Evolutionary conservation across 1,284 basidiomycete species (phyloP), one percentile per base, ranked within the genome.

Genomic region (Xerocomus amazonicus): DNA sequence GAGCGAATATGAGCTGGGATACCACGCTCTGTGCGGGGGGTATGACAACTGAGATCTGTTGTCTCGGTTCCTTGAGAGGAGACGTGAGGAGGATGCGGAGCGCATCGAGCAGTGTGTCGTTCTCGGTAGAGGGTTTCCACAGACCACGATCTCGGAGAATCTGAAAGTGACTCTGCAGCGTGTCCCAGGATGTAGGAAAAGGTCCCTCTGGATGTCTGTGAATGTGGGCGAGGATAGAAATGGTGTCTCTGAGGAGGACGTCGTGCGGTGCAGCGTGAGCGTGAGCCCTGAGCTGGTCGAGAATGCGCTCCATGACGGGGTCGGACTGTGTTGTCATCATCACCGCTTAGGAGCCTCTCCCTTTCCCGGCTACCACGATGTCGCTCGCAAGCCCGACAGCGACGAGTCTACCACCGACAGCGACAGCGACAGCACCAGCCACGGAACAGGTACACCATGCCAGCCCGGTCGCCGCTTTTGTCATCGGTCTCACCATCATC

Each of bases 401-500:
- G 33, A 50, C 53, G 23, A 56, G 44, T 47, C 6, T 23, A 19
- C 23, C 52, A 38, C 58, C 47, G 42, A 46, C 59, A 37, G 39
- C 51, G 31, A 44, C 49, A 28, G 56, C 58, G 44, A 54, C 56
- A 19, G 36, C 51, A 42, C 36, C 53, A 27, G n/a, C 52, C 17
- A 49, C 46, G 8, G 62, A 23, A 67, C 51, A 52, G 57, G 60
- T 67, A 14, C 75, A 70, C 52, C 70, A 74, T 63, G 73, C 63
- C n/a, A 84, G 71, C 62, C 75, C 87, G 14, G 80, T 86, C 52
- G 76, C 85, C 31, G 80, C 84, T 3, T 91, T 91, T 63, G 82
- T 90, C 54, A 90, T 90, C 53, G 88, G 90, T 7, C 79, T 92
- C 48, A 69, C 81, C 35, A 92, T 93, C 59, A 81, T 92, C 39